These are phyloP conservation scores for Aureobasidium sp. DNA, from an alignment of 2,329 filamentous ascomycete genomes.

Conservation along the genomic window DNA sequence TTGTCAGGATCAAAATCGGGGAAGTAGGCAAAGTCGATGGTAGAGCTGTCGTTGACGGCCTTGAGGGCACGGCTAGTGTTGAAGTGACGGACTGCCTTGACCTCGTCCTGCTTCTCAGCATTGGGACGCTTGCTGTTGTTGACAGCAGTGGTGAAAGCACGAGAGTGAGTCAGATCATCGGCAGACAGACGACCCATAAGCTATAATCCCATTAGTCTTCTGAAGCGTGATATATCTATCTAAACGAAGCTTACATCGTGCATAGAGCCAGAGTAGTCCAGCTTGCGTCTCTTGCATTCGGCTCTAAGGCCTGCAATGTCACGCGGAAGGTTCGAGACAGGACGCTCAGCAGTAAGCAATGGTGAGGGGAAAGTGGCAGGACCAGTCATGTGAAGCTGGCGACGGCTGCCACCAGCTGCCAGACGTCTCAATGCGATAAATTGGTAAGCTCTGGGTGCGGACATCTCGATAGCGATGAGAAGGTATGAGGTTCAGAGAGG, in stretches of 20 bases:
- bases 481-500: background rate
- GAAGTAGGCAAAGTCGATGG: slow-evolving; percentile 57
- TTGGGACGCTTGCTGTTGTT: slow-evolving; percentile 38
- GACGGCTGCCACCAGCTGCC: slow-evolving; percentile 33
- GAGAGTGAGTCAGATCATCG: slow-evolving; percentile 46
- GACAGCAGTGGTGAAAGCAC: slow-evolving; percentile 49
- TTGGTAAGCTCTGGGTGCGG: slow-evolving; percentile 36
- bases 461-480: slow-evolving; percentile 27
- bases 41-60: slow-evolving; percentile 50
- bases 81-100: slow-evolving; percentile 45
- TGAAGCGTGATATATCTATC: background rate
- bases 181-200: slow-evolving; percentile 47
- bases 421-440: slow-evolving; percentile 37
- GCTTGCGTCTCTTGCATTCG: slow-evolving; percentile 45
- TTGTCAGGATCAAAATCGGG: slow-evolving; percentile 44
- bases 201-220: slow-evolving; percentile 24
- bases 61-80: slow-evolving; percentile 54
- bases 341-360: slow-evolving; percentile 44
- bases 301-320: slow-evolving; percentile 44
- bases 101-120: slow-evolving; percentile 20
- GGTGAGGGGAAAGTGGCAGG: slow-evolving; percentile 48
- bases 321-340: slow-evolving; percentile 42
- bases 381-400: slow-evolving; percentile 54
- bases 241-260: slow-evolving; percentile 37
- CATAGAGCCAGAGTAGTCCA: slow-evolving; percentile 42